A percentile compares a stretch with the other conserved stretches of the same genome.
Conservation (phyloP, 495 filamentous ascomycete species). For the Poronia punctata region DNA sequence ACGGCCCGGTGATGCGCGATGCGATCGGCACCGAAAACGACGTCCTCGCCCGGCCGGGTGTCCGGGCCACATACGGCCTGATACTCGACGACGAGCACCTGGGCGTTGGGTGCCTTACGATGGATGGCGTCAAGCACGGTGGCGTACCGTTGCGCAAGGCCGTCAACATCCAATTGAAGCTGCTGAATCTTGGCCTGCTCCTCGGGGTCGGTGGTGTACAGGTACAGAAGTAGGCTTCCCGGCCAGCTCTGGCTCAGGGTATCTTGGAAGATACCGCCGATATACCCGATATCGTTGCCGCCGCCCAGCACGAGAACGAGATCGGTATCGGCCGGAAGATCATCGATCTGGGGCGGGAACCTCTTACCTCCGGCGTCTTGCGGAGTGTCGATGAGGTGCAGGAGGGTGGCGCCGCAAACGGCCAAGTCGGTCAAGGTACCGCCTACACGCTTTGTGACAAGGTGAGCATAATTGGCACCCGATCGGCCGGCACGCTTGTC, state of each 20-base stretch:
- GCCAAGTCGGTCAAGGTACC: constrained; percentile 31
- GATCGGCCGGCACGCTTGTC: constrained; percentile 29
- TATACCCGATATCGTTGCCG: constrained; percentile 42
- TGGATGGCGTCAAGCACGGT: constrained; percentile 34
- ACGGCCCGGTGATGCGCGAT: constrained; percentile 27
- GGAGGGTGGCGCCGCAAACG: constrained; percentile 38
- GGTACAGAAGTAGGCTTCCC: constrained; percentile 9
- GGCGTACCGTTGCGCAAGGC: constrained; percentile 24
- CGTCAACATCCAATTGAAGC: constrained; percentile 13
- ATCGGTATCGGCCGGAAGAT: constrained; percentile 29
- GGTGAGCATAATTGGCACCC: constrained; percentile 35
- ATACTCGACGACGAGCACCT: constrained; percentile 38
- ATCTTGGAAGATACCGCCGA: constrained; percentile 33
- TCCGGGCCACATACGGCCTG: constrained; percentile 33
- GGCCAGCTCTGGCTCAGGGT: constrained; percentile 15
- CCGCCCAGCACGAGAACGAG: constrained; percentile 36
- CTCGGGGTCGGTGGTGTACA: constrained; percentile 12
- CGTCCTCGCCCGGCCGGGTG: constrained; percentile 25
- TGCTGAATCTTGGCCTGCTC: background rate
- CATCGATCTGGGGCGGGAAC: constrained; percentile 34
- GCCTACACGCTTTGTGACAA: constrained; percentile 26
- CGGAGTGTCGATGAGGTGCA: constrained; percentile 32
- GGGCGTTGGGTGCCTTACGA: constrained; percentile 26
- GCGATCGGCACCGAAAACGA: constrained; percentile 28
- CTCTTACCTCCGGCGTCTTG: constrained; percentile 20